A percentile compares a stretch with the other conserved stretches of the same genome.
Evolutionary conservation across 179 eudicot genomes (phyloP).

Genomic region (Heliamphora ciliata): DNA sequence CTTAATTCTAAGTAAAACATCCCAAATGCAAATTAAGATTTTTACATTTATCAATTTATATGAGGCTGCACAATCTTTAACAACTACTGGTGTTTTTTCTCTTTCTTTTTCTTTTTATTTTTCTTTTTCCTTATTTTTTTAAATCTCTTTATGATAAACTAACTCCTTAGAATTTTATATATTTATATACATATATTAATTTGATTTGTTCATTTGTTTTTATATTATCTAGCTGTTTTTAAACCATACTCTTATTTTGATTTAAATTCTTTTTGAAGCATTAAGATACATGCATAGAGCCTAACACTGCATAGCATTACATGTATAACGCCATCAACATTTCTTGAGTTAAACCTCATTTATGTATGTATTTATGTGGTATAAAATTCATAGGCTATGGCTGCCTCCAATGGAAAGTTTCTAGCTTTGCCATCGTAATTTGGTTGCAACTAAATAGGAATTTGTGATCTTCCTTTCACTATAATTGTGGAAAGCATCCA

Average conservation of each 20-base stretch:
- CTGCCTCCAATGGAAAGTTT: too few relatives aligned
- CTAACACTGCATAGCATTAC: not conserved
- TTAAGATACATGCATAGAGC: not conserved
- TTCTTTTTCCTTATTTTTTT: too few relatives aligned
- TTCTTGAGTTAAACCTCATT: not conserved
- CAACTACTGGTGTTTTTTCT: not conserved
- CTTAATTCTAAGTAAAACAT: too few relatives aligned
- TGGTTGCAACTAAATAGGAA: not conserved
- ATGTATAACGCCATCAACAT: not conserved
- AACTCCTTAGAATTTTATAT: too few relatives aligned
- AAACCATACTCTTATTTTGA: not conserved
- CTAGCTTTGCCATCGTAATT: not conserved
- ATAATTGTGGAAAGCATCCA: slow-evolving; percentile 5
- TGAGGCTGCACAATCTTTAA: not conserved
- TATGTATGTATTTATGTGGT: too few relatives aligned
- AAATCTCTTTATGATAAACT: too few relatives aligned
- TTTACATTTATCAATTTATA: not conserved
- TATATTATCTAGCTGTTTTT: not conserved
- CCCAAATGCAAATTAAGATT: not conserved
- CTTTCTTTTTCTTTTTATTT: too few relatives aligned
- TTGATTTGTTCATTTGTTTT: not conserved
- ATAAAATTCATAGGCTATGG: too few relatives aligned
- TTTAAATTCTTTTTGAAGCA: not conserved
- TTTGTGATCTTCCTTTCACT: not conserved
- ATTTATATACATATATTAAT: not conserved